Evolutionary conservation across 2,329 filamentous ascomycete genomes (phyloP).

Genomic region (Penicillium frequentans): DNA sequence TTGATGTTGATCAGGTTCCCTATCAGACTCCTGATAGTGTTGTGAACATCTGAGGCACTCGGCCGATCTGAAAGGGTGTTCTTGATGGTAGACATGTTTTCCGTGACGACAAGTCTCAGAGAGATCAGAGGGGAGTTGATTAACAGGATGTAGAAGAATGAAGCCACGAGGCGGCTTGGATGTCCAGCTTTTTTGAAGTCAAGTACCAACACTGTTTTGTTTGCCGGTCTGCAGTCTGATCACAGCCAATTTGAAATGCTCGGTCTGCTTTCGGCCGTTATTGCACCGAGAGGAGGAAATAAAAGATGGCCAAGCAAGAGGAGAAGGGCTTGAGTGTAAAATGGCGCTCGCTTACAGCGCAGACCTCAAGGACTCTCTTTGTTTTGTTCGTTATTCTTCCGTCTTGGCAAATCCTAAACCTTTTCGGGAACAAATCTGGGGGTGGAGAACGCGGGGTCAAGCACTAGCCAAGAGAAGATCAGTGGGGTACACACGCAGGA

Average conservation of each 20-base stretch:
- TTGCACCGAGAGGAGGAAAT: background rate
- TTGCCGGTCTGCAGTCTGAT: background rate
- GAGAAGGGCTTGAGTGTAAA: background rate
- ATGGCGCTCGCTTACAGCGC: background rate
- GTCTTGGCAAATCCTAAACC: conserved; percentile 7
- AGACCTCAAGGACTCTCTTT: background rate
- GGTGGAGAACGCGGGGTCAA: conserved; percentile 5
- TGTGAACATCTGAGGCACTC: conserved; percentile 45
- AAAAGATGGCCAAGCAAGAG: background rate
- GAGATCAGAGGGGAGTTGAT: background rate
- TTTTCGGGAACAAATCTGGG: conserved; percentile 1
- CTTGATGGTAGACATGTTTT: conserved; percentile 15
- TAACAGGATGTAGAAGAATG: background rate
- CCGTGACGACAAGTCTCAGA: background rate
- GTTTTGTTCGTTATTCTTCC: background rate
- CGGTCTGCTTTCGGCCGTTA: background rate
- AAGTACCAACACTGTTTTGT: background rate
- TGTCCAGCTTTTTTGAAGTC: background rate
- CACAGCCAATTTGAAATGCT: background rate
- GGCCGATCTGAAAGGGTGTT: conserved; percentile 3
- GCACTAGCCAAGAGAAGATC: background rate
- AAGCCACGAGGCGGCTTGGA: background rate
- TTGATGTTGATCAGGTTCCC: conserved; percentile 75
- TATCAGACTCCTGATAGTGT: conserved; percentile 66
- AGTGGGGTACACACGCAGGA: background rate